A percentile compares a stretch with the other conserved stretches of the same genome.
phyloP scores from a whole-genome alignment of 2,329 filamentous ascomycete species.

The Bipolaris sorokiniana region DNA sequence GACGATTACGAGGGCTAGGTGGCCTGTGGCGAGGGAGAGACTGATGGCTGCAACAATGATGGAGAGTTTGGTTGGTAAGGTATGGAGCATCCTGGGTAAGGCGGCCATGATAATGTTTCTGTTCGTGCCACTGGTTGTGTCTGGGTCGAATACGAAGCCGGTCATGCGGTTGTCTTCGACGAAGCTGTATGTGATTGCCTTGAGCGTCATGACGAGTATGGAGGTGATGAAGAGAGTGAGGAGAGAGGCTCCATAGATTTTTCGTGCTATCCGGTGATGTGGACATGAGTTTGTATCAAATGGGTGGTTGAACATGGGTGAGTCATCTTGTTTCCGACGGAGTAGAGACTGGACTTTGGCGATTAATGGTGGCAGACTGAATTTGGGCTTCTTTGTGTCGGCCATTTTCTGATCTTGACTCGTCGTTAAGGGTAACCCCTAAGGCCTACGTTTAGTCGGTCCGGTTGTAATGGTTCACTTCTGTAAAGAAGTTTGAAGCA shows the following conservation, averaged over 20 bases:
- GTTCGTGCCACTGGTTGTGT: slow-evolving; percentile 15
- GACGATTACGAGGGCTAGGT: slow-evolving; percentile 29
- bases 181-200: slow-evolving; percentile 41
- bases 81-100: slow-evolving; percentile 35
- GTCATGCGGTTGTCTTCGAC: slow-evolving; percentile 40
- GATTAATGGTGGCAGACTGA: slow-evolving; percentile 15
- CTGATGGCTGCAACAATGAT: slow-evolving; percentile 33
- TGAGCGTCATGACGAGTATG: slow-evolving; percentile 32
- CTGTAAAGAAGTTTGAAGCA: background rate
- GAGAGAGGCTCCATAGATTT: slow-evolving; percentile 29
- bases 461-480: background rate
- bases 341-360: slow-evolving; percentile 22
- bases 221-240: slow-evolving; percentile 27
- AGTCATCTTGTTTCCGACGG: slow-evolving; percentile 14
- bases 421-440: background rate
- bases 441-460: background rate
- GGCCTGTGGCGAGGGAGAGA: slow-evolving; percentile 28
- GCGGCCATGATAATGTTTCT: slow-evolving; percentile 35
- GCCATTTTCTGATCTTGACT: slow-evolving; percentile 8
- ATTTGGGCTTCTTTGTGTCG: slow-evolving; percentile 21
- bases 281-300: slow-evolving; percentile 19
- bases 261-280: slow-evolving; percentile 29
- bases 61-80: slow-evolving; percentile 36
- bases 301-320: slow-evolving; percentile 16
- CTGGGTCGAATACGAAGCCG: slow-evolving; percentile 38